A percentile compares a stretch with the other conserved stretches of the same genome.
phyloP scores from a whole-genome alignment of 495 filamentous ascomycete species.

The Cairneyella variabilis region DNA sequence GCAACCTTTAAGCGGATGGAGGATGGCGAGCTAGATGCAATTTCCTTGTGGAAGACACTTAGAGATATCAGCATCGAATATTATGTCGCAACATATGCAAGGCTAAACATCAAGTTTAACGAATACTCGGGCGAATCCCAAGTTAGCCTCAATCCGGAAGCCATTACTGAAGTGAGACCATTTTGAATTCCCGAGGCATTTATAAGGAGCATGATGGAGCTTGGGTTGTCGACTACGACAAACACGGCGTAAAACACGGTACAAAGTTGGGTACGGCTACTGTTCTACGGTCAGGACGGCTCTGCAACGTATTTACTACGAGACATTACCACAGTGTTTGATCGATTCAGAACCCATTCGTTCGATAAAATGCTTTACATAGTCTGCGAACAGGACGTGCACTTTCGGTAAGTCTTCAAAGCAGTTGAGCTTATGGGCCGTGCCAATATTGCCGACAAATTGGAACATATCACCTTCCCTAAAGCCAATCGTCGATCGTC shows the following conservation, averaged over 20 bases:
- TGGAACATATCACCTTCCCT: constrained; percentile 71
- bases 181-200: constrained; percentile 54
- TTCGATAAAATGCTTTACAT: constrained; percentile 81
- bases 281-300: constrained; percentile 64
- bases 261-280: not conserved
- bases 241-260: not conserved
- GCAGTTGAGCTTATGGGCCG: constrained; percentile 64
- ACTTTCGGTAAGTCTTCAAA: constrained; percentile 69
- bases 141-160: constrained; percentile 49
- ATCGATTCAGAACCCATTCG: constrained; percentile 49
- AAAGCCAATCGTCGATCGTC: constrained; percentile 67
- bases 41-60: constrained; percentile 62
- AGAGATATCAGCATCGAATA: constrained; percentile 61
- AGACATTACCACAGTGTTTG: constrained; percentile 64
- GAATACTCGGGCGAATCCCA: constrained; percentile 72
- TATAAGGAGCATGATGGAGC: constrained; percentile 64
- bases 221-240: constrained; percentile 38
- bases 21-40: constrained; percentile 57
- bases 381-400: constrained; percentile 68
- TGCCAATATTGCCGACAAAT: constrained; percentile 55
- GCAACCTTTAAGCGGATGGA: constrained; percentile 71
- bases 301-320: constrained; percentile 68
- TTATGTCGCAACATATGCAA: constrained; percentile 59
- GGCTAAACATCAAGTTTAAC: constrained; percentile 66
- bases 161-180: constrained; percentile 51